Evolutionary conservation across 768 basidiomycete genomes (phyloP).

Genomic region (Austroboletus eburneus): DNA sequence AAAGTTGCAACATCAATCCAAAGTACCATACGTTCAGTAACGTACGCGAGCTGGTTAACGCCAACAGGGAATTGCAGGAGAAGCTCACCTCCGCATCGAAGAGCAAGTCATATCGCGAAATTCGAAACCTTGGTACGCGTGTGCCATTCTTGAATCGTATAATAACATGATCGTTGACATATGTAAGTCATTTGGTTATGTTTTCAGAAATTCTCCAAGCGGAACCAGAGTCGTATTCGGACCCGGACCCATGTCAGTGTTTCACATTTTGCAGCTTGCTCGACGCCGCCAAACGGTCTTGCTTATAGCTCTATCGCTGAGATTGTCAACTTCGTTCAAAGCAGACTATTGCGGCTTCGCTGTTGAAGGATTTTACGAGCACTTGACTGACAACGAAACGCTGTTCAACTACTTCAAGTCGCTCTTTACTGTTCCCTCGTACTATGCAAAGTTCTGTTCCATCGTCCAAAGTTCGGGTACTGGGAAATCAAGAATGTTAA

Average conservation of each 20-base stretch:
- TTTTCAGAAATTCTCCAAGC: background rate
- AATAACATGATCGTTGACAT: background rate
- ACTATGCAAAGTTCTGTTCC: no score
- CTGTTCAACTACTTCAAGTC: no score
- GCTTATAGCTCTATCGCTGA: background rate
- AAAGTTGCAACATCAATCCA: no score
- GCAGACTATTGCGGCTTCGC: background rate
- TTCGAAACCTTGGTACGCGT: constrained; percentile 6
- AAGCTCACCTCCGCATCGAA: no score
- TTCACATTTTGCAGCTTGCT: background rate
- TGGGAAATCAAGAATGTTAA: background rate
- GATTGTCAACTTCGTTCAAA: background rate
- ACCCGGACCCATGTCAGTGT: background rate
- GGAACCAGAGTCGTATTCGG: background rate
- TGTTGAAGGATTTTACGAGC: background rate
- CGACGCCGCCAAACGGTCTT: background rate
- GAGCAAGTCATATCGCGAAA: constrained; percentile 1
- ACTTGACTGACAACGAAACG: background rate
- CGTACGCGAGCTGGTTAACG: no score
- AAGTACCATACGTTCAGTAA: background rate
- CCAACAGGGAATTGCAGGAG: no score
- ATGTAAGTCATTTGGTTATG: background rate
- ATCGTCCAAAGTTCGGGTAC: background rate
- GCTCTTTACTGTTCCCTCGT: background rate
- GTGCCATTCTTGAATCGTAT: background rate